Conservation (phyloP, 2,329 filamentous ascomycete genomes). For the Blastomyces emzantsi region DNA sequence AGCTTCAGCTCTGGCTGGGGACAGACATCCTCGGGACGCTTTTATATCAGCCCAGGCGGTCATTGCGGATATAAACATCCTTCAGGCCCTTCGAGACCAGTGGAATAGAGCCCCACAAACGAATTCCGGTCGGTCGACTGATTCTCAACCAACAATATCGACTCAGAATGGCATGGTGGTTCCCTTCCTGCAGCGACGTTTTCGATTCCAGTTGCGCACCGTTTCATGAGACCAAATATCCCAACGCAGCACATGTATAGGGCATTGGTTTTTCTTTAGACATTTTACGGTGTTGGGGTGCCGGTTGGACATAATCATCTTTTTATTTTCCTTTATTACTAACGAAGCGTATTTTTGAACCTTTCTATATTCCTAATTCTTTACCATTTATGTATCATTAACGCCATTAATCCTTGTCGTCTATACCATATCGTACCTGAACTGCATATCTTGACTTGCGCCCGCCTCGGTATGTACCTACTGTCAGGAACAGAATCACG, state of each 20-base stretch:
- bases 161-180: constrained; percentile 29
- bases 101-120: constrained; percentile 27
- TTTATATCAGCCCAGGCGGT: constrained; percentile 32
- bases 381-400: constrained; percentile 2
- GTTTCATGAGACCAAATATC: neutral
- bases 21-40: constrained; percentile 29
- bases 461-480: neutral
- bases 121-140: constrained; percentile 19
- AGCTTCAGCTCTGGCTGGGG: neutral
- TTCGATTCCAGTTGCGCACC: constrained; percentile 28
- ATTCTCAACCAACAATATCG: constrained; percentile 13
- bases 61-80: constrained; percentile 31
- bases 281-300: neutral
- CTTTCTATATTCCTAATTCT: constrained; percentile 3
- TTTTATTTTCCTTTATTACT: neutral
- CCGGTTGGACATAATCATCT: neutral
- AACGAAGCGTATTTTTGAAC: neutral
- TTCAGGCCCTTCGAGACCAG: constrained; percentile 31
- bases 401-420: neutral
- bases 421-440: neutral
- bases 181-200: constrained; percentile 30
- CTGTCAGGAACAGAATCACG: neutral
- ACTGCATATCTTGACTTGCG: neutral
- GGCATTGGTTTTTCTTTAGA: neutral
- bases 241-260: too few species aligned